Conservation (phyloP, 2,329 filamentous ascomycete genomes). For the Nigrograna mackinnonii region DNA sequence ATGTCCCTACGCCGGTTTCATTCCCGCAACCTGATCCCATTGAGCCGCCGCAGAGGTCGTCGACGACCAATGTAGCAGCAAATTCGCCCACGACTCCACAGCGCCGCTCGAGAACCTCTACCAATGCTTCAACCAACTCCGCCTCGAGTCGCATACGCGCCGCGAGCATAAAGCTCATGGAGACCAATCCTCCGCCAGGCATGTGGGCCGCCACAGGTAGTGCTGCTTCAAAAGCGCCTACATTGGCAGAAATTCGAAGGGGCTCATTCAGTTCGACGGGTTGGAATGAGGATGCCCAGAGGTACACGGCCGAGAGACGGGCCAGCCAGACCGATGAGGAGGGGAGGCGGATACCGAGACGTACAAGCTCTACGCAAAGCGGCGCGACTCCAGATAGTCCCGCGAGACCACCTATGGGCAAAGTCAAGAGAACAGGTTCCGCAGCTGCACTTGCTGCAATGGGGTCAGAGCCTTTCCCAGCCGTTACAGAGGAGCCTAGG, state of each 20-base stretch:
- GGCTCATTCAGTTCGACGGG: constrained; percentile 38
- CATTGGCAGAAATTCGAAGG: constrained; percentile 46
- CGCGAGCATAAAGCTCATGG: constrained; percentile 42
- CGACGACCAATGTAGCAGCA: constrained; percentile 11
- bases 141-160: constrained; percentile 30
- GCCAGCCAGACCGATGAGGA: constrained; percentile 24
- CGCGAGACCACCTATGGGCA: constrained; percentile 6
- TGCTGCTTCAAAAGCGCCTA: constrained; percentile 45
- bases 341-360: constrained; percentile 8
- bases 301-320: constrained; percentile 25
- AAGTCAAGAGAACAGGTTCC: constrained; percentile 10
- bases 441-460: constrained; percentile 14
- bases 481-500: constrained; percentile 32
- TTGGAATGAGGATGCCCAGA: constrained; percentile 34
- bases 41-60: constrained; percentile 10
- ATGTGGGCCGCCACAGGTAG: constrained; percentile 51
- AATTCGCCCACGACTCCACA: constrained; percentile 15
- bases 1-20: constrained; percentile 26
- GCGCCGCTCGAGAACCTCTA: constrained; percentile 28
- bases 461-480: constrained; percentile 29
- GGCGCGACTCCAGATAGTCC: constrained; percentile 5
- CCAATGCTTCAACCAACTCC: constrained; percentile 34
- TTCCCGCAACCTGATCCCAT: constrained; percentile 26
- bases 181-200: constrained; percentile 42
- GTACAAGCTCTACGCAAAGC: constrained; percentile 10